Percentiles rank a stretch among this genome's conserved stretches.
These are phyloP conservation scores for Gigaspora rosea DNA, from an alignment of 192 early-diverging fungal genomes.

Conservation along the genomic window DNA sequence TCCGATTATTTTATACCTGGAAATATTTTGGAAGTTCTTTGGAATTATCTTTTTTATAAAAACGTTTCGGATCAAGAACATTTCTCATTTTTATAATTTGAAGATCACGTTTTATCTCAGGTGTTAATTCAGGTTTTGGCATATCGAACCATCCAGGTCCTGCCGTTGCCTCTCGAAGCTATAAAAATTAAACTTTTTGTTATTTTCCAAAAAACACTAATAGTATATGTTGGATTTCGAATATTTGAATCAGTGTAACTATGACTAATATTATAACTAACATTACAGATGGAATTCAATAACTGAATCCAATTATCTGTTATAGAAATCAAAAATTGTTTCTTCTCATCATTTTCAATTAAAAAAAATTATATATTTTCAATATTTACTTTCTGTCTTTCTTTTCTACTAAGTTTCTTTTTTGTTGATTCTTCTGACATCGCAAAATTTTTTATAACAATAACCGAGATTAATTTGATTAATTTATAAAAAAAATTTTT, in stretches of 20 bases:
- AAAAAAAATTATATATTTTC: too few species aligned
- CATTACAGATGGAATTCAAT: conserved; percentile 7
- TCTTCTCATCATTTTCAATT: too few species aligned
- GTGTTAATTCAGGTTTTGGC: conserved; percentile 79
- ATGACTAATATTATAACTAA: conserved; percentile 19
- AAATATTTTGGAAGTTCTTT: conserved; percentile 84
- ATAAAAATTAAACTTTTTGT: not conserved
- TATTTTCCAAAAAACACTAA: not conserved
- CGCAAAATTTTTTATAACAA: too few species aligned
- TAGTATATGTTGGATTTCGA: not conserved
- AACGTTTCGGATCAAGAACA: conserved; percentile 89
- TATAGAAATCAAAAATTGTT: not conserved
- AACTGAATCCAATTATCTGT: conserved; percentile 3
- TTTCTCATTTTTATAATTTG: conserved; percentile 82
- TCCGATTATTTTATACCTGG: conserved; percentile 53
- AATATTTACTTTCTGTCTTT: too few species aligned
- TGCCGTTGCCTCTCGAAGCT: conserved; percentile 14
- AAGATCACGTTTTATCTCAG: conserved; percentile 87
- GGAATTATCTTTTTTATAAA: conserved; percentile 80
- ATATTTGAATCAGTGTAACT: conserved; percentile 25
- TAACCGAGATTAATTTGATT: too few species aligned
- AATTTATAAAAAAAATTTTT: too few species aligned
- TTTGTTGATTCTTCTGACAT: too few species aligned
- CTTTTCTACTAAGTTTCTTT: too few species aligned
- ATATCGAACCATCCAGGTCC: conserved; percentile 87